These are phyloP conservation scores for Suillus plorans DNA, from an alignment of 768 basidiomycete species.

Conservation along the genomic window DNA sequence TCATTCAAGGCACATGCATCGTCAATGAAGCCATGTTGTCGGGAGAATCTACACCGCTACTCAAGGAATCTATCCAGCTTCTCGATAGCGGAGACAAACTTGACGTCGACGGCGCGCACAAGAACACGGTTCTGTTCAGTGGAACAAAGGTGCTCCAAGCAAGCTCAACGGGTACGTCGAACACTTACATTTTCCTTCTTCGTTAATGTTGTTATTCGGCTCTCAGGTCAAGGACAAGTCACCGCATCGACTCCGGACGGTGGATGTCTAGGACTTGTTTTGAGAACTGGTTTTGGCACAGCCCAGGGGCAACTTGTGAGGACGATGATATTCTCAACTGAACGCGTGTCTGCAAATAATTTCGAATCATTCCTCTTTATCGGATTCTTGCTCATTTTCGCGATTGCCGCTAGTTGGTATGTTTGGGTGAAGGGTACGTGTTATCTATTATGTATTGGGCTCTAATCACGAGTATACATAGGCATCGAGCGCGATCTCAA, in stretches of 20 bases:
- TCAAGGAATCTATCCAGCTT: conserved; percentile 93
- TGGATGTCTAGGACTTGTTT: conserved; percentile 89
- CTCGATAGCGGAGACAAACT: conserved; percentile 71
- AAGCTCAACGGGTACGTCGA: conserved; percentile 39
- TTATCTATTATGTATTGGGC: background rate
- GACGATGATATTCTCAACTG: conserved; percentile 99
- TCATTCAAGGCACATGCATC: conserved; percentile 91
- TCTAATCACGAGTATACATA: conserved; percentile 24
- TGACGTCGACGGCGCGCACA: conserved; percentile 85
- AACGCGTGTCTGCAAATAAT: conserved; percentile 96
- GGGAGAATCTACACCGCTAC: conserved; percentile 94
- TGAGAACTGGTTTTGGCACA: conserved; percentile 96
- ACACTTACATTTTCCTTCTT: conserved; percentile 36
- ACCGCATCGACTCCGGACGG: conserved; percentile 78
- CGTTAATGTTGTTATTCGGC: background rate
- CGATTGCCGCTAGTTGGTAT: conserved; percentile 97
- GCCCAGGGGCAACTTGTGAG: conserved; percentile 95
- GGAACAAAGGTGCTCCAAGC: conserved; percentile 98
- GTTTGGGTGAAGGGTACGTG: conserved; percentile 91
- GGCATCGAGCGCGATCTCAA: conserved; percentile 91
- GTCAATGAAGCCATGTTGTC: conserved; percentile 99
- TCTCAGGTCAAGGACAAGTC: conserved; percentile 31
- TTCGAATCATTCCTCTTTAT: conserved; percentile 96
- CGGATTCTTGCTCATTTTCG: conserved; percentile 95
- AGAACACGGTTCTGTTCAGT: conserved; percentile 87